Base-by-base conservation (phyloP, 441 rosid genomes). In the Gossypium trilobum region DNA sequence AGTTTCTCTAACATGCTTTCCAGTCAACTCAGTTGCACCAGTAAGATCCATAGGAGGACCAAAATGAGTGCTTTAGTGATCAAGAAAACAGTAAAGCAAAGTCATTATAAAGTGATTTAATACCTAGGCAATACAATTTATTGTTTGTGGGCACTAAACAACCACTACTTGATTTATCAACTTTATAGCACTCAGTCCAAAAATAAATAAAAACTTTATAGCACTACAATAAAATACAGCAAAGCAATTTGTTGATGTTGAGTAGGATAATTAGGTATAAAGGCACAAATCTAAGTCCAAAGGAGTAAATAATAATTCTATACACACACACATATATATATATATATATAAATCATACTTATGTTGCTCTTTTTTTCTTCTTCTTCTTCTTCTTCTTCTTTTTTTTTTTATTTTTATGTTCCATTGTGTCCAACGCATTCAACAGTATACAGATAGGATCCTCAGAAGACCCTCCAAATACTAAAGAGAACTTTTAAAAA, bases 11-110 rank as follows among this genome's bases (percentile, higher is more conserved):
- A 29, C 22, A 52, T 68, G 58, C 10, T 16, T 52, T 16, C 29
- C 31, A 33, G 46, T 13, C 16, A 16, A 13, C 50, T 54, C 5
- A 17, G 19, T 0, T 33, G 42, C 42, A 54, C 29, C 51, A 29
- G 13, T 48, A 16, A 29, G 44, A 16, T 16, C 46, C 51, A 17
- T 36, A 17, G 16, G 51, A 36, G 68, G 7, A 63, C 29, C 48
- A 36, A 39, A 52, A 64, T 64, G 29, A 64, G 69, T 42, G 69
- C 69, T 20, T 36, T 10, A 19, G 31, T 10, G 52, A 64, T 64
- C 54, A 42, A 64, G 68, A 62, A 10, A 5, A 2, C 33, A 44
- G 33, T 20, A 20, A 20, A 20, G 55, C 31, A 39, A 63, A 44
- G 16, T 17, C n/a, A 63, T 16, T 33, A 36, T 36, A 19, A 4